These are phyloP conservation scores for Tetrahymena elliotti DNA, from an alignment of 73 alveolate species.

Conservation along the genomic window DNA sequence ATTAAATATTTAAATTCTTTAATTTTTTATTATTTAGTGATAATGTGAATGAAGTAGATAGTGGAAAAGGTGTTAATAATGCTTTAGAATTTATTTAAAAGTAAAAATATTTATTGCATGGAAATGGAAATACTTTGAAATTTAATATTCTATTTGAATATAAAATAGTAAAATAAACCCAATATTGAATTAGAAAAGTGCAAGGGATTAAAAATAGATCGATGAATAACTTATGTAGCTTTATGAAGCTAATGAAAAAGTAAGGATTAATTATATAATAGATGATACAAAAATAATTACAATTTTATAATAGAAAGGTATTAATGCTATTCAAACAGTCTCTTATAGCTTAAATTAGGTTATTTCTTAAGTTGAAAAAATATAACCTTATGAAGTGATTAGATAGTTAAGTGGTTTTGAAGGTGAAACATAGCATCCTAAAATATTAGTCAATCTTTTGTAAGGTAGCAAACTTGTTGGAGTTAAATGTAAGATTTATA, in stretches of 20 bases:
- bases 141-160: too few species aligned
- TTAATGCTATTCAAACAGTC: background rate
- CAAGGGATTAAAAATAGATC: background rate
- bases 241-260: background rate
- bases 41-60: background rate
- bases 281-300: too few species aligned
- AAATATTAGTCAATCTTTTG: constrained; percentile 4
- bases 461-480: constrained; percentile 39
- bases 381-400: background rate
- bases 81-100: background rate
- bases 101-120: background rate
- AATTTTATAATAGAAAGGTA: background rate
- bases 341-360: background rate
- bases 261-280: background rate
- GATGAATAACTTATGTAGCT: background rate
- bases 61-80: background rate
- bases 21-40: background rate
- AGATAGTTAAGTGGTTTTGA: background rate
- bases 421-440: constrained; percentile 6
- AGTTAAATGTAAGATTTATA: constrained; percentile 24
- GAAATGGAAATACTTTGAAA: too few species aligned
- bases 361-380: background rate
- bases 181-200: background rate
- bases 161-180: background rate
- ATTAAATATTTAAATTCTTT: background rate